These are phyloP conservation scores for Panicum hallii DNA, from an alignment of 202 grass and related monocot species.

Conservation along the genomic window DNA sequence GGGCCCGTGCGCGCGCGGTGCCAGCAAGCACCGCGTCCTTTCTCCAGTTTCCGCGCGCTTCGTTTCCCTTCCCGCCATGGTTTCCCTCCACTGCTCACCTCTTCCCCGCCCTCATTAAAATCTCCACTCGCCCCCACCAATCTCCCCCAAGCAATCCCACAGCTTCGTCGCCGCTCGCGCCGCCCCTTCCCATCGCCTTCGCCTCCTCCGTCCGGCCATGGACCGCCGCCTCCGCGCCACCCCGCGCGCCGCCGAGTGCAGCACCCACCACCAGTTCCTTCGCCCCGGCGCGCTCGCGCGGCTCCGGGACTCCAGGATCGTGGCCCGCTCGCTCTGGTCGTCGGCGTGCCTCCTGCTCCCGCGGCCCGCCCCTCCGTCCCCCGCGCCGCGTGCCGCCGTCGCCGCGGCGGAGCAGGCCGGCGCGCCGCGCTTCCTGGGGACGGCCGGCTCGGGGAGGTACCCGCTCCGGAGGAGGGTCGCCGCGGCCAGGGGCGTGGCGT, in stretches of 20 bases:
- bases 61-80: conserved; percentile 48
- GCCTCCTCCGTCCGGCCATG: conserved; percentile 38
- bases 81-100: conserved; percentile 51
- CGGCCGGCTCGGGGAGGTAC: conserved; percentile 48
- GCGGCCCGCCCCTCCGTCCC: conserved; percentile 36
- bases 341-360: conserved; percentile 45
- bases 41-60: conserved; percentile 34
- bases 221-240: conserved; percentile 36
- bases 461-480: conserved; percentile 68
- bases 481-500: conserved; percentile 59
- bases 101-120: conserved; percentile 36
- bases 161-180: not conserved
- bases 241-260: conserved; percentile 5
- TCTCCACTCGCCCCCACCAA: conserved; percentile 17
- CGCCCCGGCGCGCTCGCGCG: conserved; percentile 77
- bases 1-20: not conserved
- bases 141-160: not conserved
- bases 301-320: conserved; percentile 77
- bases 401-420: conserved; percentile 5
- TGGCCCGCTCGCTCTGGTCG: conserved; percentile 66
- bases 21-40: not conserved
- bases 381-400: not conserved
- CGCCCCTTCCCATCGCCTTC: not conserved
- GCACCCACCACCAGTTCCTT: conserved; percentile 57
- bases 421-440: conserved; percentile 50